Percentiles rank a stretch among this genome's conserved stretches.
Evolutionary conservation across 768 basidiomycete species (phyloP).

Genomic region (Hydnomerulius pinastri): DNA sequence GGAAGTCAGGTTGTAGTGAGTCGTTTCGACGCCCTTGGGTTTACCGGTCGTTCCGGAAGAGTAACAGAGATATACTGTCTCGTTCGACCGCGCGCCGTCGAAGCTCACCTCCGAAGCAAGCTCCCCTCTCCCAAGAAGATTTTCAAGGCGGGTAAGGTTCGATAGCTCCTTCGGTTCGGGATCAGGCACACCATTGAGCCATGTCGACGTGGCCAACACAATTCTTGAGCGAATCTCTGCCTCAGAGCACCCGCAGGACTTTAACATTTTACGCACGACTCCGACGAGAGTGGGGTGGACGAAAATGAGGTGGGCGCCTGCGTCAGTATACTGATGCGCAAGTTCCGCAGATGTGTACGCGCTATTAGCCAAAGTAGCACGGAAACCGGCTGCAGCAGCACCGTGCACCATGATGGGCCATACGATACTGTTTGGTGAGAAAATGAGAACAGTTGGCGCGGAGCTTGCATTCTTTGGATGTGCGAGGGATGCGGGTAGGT

Average conservation of each 20-base stretch:
- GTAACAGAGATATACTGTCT: conserved; percentile 69
- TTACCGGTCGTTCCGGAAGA: conserved; percentile 73
- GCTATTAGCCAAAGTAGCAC: conserved; percentile 73
- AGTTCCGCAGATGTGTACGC: conserved; percentile 71
- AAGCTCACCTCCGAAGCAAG: conserved; percentile 57
- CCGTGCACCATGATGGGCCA: conserved; percentile 50
- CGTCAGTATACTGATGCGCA: conserved; percentile 69
- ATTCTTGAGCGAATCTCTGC: conserved; percentile 54
- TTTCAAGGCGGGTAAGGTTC: conserved; percentile 42
- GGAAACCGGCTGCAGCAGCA: conserved; percentile 63
- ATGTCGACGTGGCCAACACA: conserved; percentile 54
- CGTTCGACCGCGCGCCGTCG: conserved; percentile 50
- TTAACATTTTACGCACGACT: conserved; percentile 59
- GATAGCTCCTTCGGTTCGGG: conserved; percentile 34
- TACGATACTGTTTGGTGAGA: conserved; percentile 65
- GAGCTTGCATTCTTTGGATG: conserved; percentile 48
- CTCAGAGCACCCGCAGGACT: conserved; percentile 45
- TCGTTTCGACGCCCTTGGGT: conserved; percentile 74
- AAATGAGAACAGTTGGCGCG: conserved; percentile 56
- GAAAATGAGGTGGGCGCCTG: conserved; percentile 62
- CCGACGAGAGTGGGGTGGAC: conserved; percentile 61
- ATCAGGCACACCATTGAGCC: conserved; percentile 39
- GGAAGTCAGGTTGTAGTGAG: conserved; percentile 67
- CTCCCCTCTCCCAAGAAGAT: conserved; percentile 52
- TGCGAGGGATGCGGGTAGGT: conserved; percentile 43